Conservation (phyloP, 2,329 filamentous ascomycete species). For the Trematosphaeria pertusa region DNA sequence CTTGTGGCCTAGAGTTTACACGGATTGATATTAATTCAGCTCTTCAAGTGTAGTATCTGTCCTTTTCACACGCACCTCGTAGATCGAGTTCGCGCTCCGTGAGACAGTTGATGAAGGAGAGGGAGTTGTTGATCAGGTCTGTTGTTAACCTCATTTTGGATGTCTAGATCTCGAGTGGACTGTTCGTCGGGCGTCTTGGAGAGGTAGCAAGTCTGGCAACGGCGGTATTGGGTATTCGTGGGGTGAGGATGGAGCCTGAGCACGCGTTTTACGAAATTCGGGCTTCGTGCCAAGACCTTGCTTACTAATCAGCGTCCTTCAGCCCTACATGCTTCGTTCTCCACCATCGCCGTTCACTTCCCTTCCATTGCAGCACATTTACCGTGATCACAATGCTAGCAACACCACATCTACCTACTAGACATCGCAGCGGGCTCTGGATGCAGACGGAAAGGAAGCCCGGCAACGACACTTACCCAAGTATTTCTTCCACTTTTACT, state of each 20-base stretch:
- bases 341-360: background rate
- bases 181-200: background rate
- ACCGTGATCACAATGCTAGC: no score
- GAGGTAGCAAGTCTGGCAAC: background rate
- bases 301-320: background rate
- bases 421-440: no score
- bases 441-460: no score
- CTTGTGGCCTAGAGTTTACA: constrained; percentile 81
- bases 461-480: no score
- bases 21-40: constrained; percentile 83
- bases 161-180: constrained; percentile 1
- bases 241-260: no score
- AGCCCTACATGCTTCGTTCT: no score
- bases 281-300: background rate
- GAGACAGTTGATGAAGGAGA: constrained; percentile 98
- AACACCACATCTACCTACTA: no score
- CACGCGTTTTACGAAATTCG: background rate
- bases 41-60: constrained; percentile 92
- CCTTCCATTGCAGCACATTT: no score
- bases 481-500: no score
- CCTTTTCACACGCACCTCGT: constrained; percentile 97
- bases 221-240: no score
- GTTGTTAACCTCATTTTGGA: constrained; percentile 87
- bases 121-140: constrained; percentile 91
- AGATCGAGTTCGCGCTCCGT: constrained; percentile 99